Percentiles rank a stretch among this genome's conserved stretches.
Evolutionary conservation across 83 land plant species (phyloP).

Genomic region (Picea mariana): DNA sequence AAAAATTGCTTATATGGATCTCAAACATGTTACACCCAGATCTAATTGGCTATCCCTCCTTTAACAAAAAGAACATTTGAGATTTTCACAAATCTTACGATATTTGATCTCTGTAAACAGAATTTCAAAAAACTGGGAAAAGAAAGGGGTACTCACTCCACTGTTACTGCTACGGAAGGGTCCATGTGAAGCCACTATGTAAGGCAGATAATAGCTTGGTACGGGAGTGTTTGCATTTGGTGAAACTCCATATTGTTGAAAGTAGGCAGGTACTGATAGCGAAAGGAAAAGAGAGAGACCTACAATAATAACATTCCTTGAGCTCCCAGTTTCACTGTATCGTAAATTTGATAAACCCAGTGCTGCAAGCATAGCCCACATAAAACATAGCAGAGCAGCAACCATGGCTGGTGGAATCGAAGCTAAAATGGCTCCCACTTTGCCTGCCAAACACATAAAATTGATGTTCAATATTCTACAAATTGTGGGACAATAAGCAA

Average conservation of each 20-base stretch:
- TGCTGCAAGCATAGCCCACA: conserved; percentile 87
- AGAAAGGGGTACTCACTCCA: conserved; percentile 38
- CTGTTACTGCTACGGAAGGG: conserved; percentile 56
- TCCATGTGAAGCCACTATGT: conserved; percentile 80
- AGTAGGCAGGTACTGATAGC: conserved; percentile 87
- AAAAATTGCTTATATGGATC: background rate
- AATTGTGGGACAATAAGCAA: background rate
- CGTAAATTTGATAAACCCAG: conserved; percentile 83
- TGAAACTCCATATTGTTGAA: conserved; percentile 70
- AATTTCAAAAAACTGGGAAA: background rate
- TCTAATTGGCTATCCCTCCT: background rate
- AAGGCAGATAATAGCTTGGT: conserved; percentile 76
- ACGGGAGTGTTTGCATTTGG: conserved; percentile 41
- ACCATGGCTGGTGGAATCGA: conserved; percentile 91
- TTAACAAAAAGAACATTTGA: background rate
- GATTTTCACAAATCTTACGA: background rate
- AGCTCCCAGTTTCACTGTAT: conserved; percentile 82
- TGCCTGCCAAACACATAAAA: conserved; percentile 51
- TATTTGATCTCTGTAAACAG: background rate
- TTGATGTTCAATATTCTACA: background rate
- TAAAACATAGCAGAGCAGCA: conserved; percentile 75
- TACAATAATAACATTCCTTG: conserved; percentile 85
- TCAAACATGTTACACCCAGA: background rate
- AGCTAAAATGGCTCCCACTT: conserved; percentile 91
- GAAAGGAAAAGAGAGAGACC: conserved; percentile 90